Evolutionary conservation across 768 basidiomycete genomes (phyloP), one percentile per base, ranked within the genome.

Genomic region (Heimioporus sp.): DNA sequence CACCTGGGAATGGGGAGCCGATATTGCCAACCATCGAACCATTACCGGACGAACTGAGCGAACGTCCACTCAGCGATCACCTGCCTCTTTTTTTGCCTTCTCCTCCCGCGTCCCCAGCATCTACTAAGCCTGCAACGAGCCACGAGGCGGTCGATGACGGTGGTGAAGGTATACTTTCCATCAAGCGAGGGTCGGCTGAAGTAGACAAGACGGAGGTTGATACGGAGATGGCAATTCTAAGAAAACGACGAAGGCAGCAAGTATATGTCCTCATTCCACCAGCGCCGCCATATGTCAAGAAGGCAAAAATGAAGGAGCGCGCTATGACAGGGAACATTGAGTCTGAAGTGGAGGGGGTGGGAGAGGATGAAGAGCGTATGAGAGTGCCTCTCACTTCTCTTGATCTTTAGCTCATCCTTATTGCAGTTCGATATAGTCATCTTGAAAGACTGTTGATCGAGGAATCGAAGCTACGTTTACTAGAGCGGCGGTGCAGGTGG

Each of bases 401-500:
- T 54, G 56, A 56, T 48, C 19, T 47, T 42, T 65, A 63, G 67
- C 69, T 60, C 58, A 62, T 64, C 45, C 44, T 58, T 59, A 13
- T 66, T 31, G 49, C 62, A 79, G 82, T 78, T 57, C 66, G 65
- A 47, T 69, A 66, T 57, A 60, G 48, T 64, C 56, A 51, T 51
- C 56, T 64, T 55, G 80, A 81, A 60, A 72, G 66, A 48, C 65
- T 73, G 39, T 74, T 77, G 32, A 67, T 83, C 53, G 63, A 72
- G 48, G 62, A 80, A 51, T 75, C 84, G 48, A 78, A 73, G 52
- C 72, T 74, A 9, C 72, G 80, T 53, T 54, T 86, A 48, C 71
- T 70, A 48, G 72, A 73, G 54, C 63, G 72, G 40, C 69, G 65
- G 11, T 90, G 87, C 67, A 74, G 72, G 63, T 90, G 87, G 87